Percentiles rank a stretch among this genome's conserved stretches.
These are phyloP conservation scores for Penicillium carneum DNA, from an alignment of 2,329 filamentous ascomycete species.

Conservation along the genomic window DNA sequence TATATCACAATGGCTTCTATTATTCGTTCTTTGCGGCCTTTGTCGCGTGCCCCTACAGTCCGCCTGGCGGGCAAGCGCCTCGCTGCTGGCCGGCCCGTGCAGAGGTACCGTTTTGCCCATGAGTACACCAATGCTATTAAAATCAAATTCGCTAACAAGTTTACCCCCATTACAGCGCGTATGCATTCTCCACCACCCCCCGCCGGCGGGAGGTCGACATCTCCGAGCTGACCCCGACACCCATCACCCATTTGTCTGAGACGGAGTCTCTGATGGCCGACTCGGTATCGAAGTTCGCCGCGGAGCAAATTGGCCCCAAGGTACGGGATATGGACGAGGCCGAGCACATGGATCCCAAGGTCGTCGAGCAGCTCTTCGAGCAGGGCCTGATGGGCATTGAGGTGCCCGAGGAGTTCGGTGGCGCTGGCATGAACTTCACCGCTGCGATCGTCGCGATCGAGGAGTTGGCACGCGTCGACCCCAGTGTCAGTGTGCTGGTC, in stretches of 20 bases:
- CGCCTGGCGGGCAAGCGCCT: constrained; percentile 51
- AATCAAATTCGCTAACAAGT: constrained; percentile 1
- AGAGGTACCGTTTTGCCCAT: constrained; percentile 46
- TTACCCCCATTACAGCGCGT: constrained; percentile 44
- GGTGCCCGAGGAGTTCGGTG: constrained; percentile 95
- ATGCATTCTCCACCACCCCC: constrained; percentile 68
- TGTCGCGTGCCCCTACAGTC: constrained; percentile 51
- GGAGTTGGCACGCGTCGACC: constrained; percentile 91
- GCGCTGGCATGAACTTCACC: constrained; percentile 98
- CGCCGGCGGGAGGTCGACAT: constrained; percentile 68
- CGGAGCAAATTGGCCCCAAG: constrained; percentile 85
- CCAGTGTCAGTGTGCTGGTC: constrained; percentile 90
- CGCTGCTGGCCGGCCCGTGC: constrained; percentile 49
- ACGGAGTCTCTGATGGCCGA: constrained; percentile 89
- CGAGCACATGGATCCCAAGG: constrained; percentile 84
- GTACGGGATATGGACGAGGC: constrained; percentile 97
- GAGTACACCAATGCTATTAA: background rate
- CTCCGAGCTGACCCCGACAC: constrained; percentile 81
- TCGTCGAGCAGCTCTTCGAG: constrained; percentile 95
- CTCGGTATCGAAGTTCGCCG: constrained; percentile 86
- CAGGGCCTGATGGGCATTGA: constrained; percentile 97
- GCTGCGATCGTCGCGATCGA: constrained; percentile 95
- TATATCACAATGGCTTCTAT: constrained; percentile 57
- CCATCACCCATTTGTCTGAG: constrained; percentile 91
- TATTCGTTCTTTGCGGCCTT: constrained; percentile 56